These are phyloP conservation scores for Penicillium freii DNA, from an alignment of 2,329 filamentous ascomycete genomes.

Conservation along the genomic window DNA sequence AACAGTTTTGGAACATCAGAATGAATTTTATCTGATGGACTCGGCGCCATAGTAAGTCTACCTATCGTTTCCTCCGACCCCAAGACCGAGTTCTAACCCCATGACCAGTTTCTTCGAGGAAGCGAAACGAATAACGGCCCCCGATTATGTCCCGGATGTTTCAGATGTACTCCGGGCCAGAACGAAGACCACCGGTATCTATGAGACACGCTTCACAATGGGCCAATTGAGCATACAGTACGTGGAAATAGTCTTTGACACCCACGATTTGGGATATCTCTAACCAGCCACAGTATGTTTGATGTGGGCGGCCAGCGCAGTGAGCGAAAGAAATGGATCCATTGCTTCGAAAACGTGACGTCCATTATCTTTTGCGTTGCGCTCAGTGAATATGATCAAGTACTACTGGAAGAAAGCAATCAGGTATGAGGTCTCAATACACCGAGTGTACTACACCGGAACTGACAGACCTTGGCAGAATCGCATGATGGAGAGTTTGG, in stretches of 20 bases:
- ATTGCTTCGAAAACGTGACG: constrained; percentile 99
- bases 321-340: constrained; percentile 99
- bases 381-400: constrained; percentile 96
- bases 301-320: constrained; percentile 96
- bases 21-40: constrained; percentile 99
- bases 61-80: background rate
- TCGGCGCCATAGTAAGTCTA: constrained; percentile 87
- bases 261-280: constrained; percentile 20
- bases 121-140: constrained; percentile 75
- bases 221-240: constrained; percentile 98
- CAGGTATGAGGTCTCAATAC: constrained; percentile 61
- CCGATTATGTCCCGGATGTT: constrained; percentile 87
- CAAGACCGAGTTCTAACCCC: constrained; percentile 20
- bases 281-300: constrained; percentile 73
- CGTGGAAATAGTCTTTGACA: constrained; percentile 39
- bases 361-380: constrained; percentile 99
- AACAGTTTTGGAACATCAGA: constrained; percentile 84
- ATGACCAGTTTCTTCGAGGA: constrained; percentile 86
- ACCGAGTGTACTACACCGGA: background rate
- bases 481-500: constrained; percentile 97
- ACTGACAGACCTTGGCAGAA: constrained; percentile 61
- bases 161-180: constrained; percentile 91
- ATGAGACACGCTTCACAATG: constrained; percentile 98
- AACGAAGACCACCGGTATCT: constrained; percentile 98
- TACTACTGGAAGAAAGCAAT: constrained; percentile 92